Percentiles rank a stretch among this genome's conserved stretches.
Evolutionary conservation across 768 basidiomycete species (phyloP).

Genomic region (Boletus edulis): DNA sequence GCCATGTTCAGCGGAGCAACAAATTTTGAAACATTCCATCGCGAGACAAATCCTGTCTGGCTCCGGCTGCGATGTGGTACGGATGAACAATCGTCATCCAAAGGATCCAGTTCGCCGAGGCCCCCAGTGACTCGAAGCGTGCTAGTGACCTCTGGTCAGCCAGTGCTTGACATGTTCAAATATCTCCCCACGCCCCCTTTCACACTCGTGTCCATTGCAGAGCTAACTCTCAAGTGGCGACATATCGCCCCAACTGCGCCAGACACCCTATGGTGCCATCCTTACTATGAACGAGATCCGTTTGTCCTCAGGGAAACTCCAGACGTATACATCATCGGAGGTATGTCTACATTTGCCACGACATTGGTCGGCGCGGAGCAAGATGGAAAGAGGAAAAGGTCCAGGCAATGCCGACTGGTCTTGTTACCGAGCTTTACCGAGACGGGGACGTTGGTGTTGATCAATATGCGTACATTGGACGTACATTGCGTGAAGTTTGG

Average conservation of each 20-base stretch:
- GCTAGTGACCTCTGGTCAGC: constrained; percentile 88
- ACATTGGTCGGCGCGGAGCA: constrained; percentile 50
- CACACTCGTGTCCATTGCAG: constrained; percentile 71
- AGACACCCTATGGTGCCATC: constrained; percentile 98
- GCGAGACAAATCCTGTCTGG: constrained; percentile 90
- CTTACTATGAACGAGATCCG: constrained; percentile 83
- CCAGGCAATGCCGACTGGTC: constrained; percentile 63
- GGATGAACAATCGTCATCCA: constrained; percentile 21
- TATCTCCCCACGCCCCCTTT: constrained; percentile 74
- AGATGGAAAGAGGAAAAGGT: constrained; percentile 22
- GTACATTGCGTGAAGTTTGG: constrained; percentile 62
- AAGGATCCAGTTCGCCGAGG: constrained; percentile 3
- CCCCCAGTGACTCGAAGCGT: constrained; percentile 50
- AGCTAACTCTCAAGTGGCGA: constrained; percentile 84
- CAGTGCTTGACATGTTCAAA: constrained; percentile 92
- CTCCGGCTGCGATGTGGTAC: constrained; percentile 56
- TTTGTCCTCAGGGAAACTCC: constrained; percentile 87
- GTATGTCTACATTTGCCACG: constrained; percentile 82
- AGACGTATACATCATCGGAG: constrained; percentile 89
- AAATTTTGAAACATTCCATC: constrained; percentile 59
- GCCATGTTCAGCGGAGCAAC: constrained; percentile 79
- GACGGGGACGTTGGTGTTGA: constrained; percentile 73
- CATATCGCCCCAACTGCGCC: constrained; percentile 99
- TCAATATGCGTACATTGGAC: constrained; percentile 76
- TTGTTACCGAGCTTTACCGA: constrained; percentile 79